A percentile compares a stretch with the other conserved stretches of the same genome.
Conservation (phyloP, 805 yeast species). For the Yamadazyma endophytica region DNA sequence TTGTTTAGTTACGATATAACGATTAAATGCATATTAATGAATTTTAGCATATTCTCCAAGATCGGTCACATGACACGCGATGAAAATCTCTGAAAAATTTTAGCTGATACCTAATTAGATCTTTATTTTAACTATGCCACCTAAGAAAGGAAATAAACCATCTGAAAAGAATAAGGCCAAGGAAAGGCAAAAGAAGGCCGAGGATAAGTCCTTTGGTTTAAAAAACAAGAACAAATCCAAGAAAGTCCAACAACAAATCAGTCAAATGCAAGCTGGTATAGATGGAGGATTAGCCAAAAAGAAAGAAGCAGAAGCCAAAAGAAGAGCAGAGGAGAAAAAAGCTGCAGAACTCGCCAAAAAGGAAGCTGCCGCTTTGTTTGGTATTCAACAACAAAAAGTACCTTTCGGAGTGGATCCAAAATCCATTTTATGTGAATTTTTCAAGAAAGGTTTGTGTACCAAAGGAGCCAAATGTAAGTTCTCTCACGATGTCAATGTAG, state of each 20-base stretch:
- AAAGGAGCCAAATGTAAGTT: slow-evolving; percentile 87
- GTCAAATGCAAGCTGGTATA: slow-evolving; percentile 37
- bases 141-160: slow-evolving; percentile 59
- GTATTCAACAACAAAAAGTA: slow-evolving; percentile 72
- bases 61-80: no score
- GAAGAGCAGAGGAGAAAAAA: slow-evolving; percentile 73
- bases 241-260: slow-evolving; percentile 71
- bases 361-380: slow-evolving; percentile 79
- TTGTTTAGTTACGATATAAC: neutral
- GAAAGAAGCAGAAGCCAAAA: slow-evolving; percentile 69
- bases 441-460: slow-evolving; percentile 82
- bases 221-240: slow-evolving; percentile 93
- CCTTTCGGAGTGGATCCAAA: slow-evolving; percentile 98
- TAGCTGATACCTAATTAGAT: no score
- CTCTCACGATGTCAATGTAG: slow-evolving; percentile 82
- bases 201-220: slow-evolving; percentile 89
- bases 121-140: slow-evolving; percentile 53
- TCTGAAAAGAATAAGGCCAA: slow-evolving; percentile 62
- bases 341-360: slow-evolving; percentile 86
- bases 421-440: slow-evolving; percentile 83
- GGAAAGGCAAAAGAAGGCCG: slow-evolving; percentile 61
- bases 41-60: no score
- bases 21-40: no score
- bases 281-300: slow-evolving; percentile 55
- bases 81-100: no score